Evolutionary conservation across 768 basidiomycete genomes (phyloP), one percentile per base, ranked within the genome.

Genomic region (Pleurotus eryngii): DNA sequence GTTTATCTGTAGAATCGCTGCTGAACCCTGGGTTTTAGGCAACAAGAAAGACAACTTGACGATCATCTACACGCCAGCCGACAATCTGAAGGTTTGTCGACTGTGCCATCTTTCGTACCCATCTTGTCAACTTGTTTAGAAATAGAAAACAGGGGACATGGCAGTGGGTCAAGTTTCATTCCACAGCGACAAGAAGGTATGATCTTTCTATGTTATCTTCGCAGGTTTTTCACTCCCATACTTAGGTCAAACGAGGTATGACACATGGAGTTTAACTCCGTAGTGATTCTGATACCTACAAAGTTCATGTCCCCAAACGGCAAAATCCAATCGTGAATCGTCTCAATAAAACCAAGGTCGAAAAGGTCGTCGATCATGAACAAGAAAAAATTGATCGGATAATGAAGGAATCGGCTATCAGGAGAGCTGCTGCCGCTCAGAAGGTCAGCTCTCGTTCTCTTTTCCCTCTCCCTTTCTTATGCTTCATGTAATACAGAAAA

Each of bases 111-210:
- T 50, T 22, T 22, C 47, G 22, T 42, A 11, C 9, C 4, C 39
- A 18, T n/a, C 26, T 37, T n/a, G 46, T n/a, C 45, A 30, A 37
- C 5, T 40, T 12, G 17, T 49, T 53, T 14, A 40, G 35, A 50
- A 15, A 49, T 48, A 95, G 92, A 99, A 99, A 92, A 88, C 90
- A 5, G 96, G 96, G 3, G 94, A 96, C 67, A 98, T 97, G 94
- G 95, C 92, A 2, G 87, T 96, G 3, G 97, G 97, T 0, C 90
- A 95, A 65, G 97, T 99, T 0, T 90, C 93, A 0, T 98, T 99
- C 70, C 91, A 98, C 62, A 90, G 78, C 57, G 93, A 97, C 66
- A 94, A 96, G 67, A 80, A 79, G 72, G 93, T 93, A 61, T 39
- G 79, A 46, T 43, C 26, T 20, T 15, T 12, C 3, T 49, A 56